Conservation (phyloP, 2,329 filamentous ascomycete genomes). For the Cladosporium velox region DNA sequence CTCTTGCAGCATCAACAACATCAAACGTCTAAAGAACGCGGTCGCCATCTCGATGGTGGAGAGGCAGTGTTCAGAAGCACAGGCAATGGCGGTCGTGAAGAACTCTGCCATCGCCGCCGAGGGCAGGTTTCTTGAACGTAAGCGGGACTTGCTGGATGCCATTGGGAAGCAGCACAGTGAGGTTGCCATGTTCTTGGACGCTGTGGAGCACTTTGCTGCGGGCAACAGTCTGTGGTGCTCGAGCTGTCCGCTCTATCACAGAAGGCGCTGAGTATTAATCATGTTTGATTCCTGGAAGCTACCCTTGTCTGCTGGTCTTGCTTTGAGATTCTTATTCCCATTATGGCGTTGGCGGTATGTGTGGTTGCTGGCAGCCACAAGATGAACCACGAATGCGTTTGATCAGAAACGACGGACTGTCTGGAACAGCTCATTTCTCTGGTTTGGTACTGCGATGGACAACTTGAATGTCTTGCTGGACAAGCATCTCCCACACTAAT, state of each 20-base stretch:
- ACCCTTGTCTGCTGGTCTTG: background rate
- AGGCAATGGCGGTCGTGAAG: background rate
- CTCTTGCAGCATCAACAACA: background rate
- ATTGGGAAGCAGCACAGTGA: background rate
- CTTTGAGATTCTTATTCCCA: background rate
- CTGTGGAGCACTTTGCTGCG: constrained; percentile 11
- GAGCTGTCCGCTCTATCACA: background rate
- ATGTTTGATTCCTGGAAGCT: background rate
- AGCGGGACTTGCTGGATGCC: background rate
- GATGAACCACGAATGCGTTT: background rate
- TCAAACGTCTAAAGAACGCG: background rate
- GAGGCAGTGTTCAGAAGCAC: background rate
- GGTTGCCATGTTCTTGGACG: constrained; percentile 7
- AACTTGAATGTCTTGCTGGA: background rate
- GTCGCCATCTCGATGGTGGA: constrained; percentile 8
- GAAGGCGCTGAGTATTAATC: background rate
- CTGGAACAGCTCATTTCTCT: background rate
- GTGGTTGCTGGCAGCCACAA: background rate
- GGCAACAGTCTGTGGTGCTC: constrained; percentile 15
- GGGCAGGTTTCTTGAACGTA: background rate
- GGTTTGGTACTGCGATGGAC: background rate
- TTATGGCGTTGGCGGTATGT: background rate
- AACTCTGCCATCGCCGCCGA: background rate
- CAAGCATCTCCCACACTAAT: background rate
- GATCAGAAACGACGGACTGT: background rate